A percentile compares a stretch with the other conserved stretches of the same genome.
These are phyloP conservation scores for Periconia sp. DNA, from an alignment of 2,329 filamentous ascomycete genomes.

Conservation along the genomic window DNA sequence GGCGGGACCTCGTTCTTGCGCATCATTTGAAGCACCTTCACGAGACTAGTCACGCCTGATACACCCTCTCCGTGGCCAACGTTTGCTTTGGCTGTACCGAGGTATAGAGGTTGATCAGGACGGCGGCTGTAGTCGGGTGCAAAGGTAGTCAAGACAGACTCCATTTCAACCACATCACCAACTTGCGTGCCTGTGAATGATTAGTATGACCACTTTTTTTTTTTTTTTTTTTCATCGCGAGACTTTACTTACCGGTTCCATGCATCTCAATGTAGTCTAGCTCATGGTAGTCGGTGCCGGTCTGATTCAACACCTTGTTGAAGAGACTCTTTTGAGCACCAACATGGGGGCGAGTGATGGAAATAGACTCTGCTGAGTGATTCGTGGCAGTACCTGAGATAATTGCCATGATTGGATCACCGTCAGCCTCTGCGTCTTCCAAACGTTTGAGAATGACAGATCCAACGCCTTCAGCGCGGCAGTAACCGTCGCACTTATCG, in stretches of 20 bases:
- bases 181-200: slow-evolving; percentile 21
- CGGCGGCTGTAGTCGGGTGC: slow-evolving; percentile 8
- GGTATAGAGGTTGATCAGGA: slow-evolving; percentile 11
- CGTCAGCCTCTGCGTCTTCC: slow-evolving; percentile 35
- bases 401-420: slow-evolving; percentile 36
- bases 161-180: slow-evolving; percentile 27
- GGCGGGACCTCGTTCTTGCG: slow-evolving; percentile 48
- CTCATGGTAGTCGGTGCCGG: slow-evolving; percentile 39
- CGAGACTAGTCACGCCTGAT: slow-evolving; percentile 31
- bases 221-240: too few species aligned
- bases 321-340: slow-evolving; percentile 20
- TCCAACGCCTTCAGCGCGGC: slow-evolving; percentile 31
- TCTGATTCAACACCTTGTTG: slow-evolving; percentile 26
- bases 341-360: slow-evolving; percentile 31
- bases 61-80: slow-evolving; percentile 39
- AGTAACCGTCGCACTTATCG: slow-evolving; percentile 38
- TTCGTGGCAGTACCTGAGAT: slow-evolving; percentile 34
- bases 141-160: slow-evolving; percentile 17
- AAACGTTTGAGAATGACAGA: slow-evolving; percentile 36
- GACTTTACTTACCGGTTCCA: slow-evolving; percentile 19
- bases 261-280: slow-evolving; percentile 35
- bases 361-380: slow-evolving; percentile 36
- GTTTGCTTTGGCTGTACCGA: slow-evolving; percentile 37
- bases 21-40: slow-evolving; percentile 38
- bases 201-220: too few species aligned